Conservation (phyloP, 2,329 filamentous ascomycete species). For the Boeremia lycopersici region DNA sequence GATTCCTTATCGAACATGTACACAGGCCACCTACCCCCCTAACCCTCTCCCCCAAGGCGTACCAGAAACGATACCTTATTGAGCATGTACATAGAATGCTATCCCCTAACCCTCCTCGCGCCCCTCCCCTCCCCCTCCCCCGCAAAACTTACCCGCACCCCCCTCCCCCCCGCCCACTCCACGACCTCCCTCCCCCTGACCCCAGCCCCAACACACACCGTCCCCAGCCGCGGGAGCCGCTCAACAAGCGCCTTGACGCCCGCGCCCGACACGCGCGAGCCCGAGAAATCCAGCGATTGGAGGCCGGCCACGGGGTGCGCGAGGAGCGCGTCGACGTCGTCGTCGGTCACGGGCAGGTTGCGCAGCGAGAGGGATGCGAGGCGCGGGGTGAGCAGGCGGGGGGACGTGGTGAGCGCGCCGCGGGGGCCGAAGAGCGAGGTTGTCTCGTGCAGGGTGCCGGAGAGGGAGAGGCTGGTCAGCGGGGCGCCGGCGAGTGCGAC, state of each 20-base stretch:
- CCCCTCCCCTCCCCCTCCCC: conserved; percentile 8
- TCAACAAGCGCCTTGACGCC: conserved; percentile 48
- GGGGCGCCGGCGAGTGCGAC: conserved; percentile 1
- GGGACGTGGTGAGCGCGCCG: conserved; percentile 8
- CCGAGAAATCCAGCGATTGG: conserved; percentile 42
- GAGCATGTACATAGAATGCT: no score
- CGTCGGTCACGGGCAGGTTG: conserved; percentile 33
- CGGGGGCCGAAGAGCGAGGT: background rate
- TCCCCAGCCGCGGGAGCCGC: conserved; percentile 30
- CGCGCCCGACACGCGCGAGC: conserved; percentile 49
- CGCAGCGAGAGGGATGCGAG: conserved; percentile 26
- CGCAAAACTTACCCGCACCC: conserved; percentile 29
- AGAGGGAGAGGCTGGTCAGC: conserved; percentile 11
- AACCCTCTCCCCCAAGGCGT: no score
- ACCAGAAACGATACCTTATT: no score
- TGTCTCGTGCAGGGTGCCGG: background rate
- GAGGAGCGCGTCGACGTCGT: conserved; percentile 37
- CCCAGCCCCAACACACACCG: conserved; percentile 43
- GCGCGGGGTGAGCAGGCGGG: conserved; percentile 30
- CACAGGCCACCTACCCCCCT: no score
- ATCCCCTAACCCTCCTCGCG: background rate
- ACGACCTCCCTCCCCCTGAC: conserved; percentile 49
- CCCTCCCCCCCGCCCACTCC: conserved; percentile 47
- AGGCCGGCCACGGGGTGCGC: conserved; percentile 23
- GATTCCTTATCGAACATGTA: no score